Evolutionary conservation across 129 eudicot genomes (phyloP).

Genomic region (Calendula officinalis): DNA sequence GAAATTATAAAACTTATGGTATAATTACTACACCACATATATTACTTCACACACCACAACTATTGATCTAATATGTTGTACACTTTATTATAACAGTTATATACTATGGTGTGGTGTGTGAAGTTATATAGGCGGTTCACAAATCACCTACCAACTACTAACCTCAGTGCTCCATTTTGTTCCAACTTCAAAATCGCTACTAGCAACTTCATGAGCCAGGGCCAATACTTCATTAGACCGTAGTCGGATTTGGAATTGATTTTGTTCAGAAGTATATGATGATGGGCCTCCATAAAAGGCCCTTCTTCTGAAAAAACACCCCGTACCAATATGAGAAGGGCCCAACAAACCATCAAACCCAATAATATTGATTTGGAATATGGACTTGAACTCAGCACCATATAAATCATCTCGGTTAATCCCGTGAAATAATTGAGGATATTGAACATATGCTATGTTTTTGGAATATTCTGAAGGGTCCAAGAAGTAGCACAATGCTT

Average conservation of each 20-base stretch:
- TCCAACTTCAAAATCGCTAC: conserved; percentile 37
- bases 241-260: background rate
- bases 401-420: conserved; percentile 55
- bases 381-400: conserved; percentile 40
- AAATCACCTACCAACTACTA: background rate
- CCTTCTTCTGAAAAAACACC: conserved; percentile 58
- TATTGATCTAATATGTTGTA: too few species aligned
- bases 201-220: conserved; percentile 47
- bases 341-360: conserved; percentile 65
- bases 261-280: conserved; percentile 25
- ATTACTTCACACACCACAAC: background rate
- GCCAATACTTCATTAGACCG: conserved; percentile 24
- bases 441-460: conserved; percentile 53
- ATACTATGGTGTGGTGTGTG: too few species aligned
- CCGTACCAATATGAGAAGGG: conserved; percentile 52
- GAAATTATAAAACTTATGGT: too few species aligned
- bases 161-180: conserved; percentile 59
- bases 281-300: conserved; percentile 61
- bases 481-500: conserved; percentile 48
- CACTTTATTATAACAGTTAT: too few species aligned
- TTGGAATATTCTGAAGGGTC: conserved; percentile 35
- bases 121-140: too few species aligned
- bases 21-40: background rate
- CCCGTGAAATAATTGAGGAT: conserved; percentile 65
- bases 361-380: conserved; percentile 37